These are phyloP conservation scores for Cupressus sempervirens DNA, from an alignment of 75 land plant species.

Conservation along the genomic window DNA sequence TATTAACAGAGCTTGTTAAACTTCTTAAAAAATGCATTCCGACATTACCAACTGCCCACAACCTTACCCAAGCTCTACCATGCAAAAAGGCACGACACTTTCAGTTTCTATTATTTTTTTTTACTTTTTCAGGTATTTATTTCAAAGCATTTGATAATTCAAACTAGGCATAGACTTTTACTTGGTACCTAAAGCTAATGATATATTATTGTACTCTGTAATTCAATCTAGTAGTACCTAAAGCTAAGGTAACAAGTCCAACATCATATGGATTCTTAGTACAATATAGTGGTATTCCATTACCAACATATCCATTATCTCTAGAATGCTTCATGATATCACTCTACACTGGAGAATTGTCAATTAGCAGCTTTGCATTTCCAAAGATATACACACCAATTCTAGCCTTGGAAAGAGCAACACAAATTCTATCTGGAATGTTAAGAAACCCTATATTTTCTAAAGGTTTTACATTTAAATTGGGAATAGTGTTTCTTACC, in stretches of 20 bases:
- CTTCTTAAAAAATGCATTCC: too few relatives aligned
- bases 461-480: not conserved
- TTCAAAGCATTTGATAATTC: not conserved
- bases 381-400: conserved; percentile 31
- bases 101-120: too few relatives aligned
- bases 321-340: conserved; percentile 3
- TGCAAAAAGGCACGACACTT: too few relatives aligned
- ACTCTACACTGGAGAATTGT: conserved; percentile 13
- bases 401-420: conserved; percentile 31
- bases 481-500: conserved; percentile 14
- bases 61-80: too few relatives aligned
- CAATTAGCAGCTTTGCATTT: conserved; percentile 16
- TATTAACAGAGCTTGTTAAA: too few relatives aligned
- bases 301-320: not conserved
- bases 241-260: not conserved
- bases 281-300: not conserved
- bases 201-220: not conserved
- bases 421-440: conserved; percentile 27
- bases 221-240: too few relatives aligned
- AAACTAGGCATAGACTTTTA: not conserved
- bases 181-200: too few relatives aligned
- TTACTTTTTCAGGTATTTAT: not conserved
- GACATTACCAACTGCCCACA: too few relatives aligned
- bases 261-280: conserved; percentile 7
- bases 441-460: conserved; percentile 25